Conservation (phyloP, 164 flowering plant species). For the Annona squamosa region DNA sequence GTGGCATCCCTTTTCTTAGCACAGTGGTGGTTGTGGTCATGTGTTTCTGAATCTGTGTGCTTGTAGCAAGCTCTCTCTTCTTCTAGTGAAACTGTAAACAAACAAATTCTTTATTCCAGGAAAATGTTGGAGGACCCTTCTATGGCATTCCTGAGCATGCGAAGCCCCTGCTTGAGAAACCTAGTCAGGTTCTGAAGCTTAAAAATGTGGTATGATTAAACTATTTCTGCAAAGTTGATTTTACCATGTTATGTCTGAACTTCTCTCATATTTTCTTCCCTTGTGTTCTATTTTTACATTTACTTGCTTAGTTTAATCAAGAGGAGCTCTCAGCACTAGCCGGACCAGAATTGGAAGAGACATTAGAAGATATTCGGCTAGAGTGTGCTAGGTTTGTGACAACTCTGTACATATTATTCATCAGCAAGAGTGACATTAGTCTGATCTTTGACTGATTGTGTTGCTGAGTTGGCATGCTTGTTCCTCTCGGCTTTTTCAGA, state of each 20-base stretch:
- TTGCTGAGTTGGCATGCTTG: background rate
- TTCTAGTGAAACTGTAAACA: background rate
- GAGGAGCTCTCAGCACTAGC: conserved; percentile 44
- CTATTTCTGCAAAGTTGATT: background rate
- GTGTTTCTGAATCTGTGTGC: background rate
- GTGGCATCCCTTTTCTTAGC: background rate
- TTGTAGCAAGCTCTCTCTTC: background rate
- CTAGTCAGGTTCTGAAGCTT: conserved; percentile 67
- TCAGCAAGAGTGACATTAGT: background rate
- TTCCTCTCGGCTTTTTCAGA: background rate
- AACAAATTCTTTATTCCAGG: conserved; percentile 32
- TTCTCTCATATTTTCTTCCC: conserved; percentile 1
- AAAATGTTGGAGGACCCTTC: conserved; percentile 28
- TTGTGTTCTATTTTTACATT: too few relatives aligned
- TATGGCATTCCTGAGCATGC: conserved; percentile 77
- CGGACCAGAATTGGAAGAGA: conserved; percentile 61
- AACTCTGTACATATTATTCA: too few relatives aligned
- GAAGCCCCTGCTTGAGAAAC: conserved; percentile 69
- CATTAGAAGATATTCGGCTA: conserved; percentile 75
- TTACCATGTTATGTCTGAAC: conserved; percentile 1
- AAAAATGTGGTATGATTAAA: conserved; percentile 64
- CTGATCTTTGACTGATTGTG: background rate
- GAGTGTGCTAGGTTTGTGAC: conserved; percentile 75
- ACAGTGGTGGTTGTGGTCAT: background rate
- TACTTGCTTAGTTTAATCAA: conserved; percentile 38